phyloP scores from a whole-genome alignment of 495 filamentous ascomycete genomes.

The Penicillium daleae region DNA sequence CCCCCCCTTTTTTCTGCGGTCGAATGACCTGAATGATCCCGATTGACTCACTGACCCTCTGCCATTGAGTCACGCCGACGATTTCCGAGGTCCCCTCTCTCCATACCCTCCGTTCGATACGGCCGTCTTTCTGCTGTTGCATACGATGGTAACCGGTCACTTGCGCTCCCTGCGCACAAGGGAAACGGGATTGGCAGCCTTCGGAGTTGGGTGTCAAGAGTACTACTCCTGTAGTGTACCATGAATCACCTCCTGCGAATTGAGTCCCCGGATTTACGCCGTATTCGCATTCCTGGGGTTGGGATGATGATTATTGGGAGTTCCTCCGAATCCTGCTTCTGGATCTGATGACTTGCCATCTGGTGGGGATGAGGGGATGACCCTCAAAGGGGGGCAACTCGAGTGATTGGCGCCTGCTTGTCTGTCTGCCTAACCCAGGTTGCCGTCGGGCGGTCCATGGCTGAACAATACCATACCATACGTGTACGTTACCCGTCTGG shows the following conservation, averaged over 20 bases:
- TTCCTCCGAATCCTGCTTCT: conserved; percentile 4
- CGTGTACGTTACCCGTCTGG: too few species aligned
- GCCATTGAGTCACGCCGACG: conserved; percentile 8
- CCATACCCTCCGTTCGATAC: background rate
- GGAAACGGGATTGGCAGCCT: too few species aligned
- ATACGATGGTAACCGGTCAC: background rate
- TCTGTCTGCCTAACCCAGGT: conserved; percentile 6
- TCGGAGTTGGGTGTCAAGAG: too few species aligned
- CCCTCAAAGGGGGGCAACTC: background rate
- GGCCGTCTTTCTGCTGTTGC: background rate
- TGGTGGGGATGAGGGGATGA: too few species aligned
- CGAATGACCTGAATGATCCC: conserved; percentile 3
- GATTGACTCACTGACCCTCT: conserved; percentile 14
- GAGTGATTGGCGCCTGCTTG: background rate
- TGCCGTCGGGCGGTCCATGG: conserved; percentile 1
- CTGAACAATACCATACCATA: too few species aligned
- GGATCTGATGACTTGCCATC: background rate
- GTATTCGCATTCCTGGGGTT: too few species aligned
- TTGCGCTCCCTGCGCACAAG: background rate
- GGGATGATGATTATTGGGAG: too few species aligned
- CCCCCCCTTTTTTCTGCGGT: background rate
- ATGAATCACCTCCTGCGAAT: background rate
- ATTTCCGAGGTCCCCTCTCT: background rate
- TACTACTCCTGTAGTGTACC: background rate
- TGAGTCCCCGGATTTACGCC: too few species aligned